phyloP scores from a whole-genome alignment of 129 eudicot species.

The Pittosporum tobira region DNA sequence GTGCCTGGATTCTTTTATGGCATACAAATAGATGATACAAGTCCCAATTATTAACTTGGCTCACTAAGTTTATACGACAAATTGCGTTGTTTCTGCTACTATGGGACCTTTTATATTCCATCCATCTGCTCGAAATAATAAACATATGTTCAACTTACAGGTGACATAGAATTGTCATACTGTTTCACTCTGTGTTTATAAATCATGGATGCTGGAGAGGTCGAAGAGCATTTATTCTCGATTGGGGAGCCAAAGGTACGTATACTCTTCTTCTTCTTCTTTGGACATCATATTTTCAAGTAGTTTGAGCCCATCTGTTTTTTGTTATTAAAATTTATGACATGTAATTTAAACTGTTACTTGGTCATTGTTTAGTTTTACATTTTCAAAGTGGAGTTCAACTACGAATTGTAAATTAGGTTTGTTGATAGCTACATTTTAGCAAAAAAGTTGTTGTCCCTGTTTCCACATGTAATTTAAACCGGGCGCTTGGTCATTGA shows the following conservation, averaged over 20 bases:
- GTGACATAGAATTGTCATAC: constrained; percentile 14
- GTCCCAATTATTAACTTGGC: neutral
- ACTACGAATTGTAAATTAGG: too few species aligned
- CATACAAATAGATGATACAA: neutral
- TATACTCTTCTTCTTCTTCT: neutral
- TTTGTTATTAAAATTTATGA: too few species aligned
- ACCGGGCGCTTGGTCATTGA: neutral
- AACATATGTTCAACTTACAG: constrained; percentile 22
- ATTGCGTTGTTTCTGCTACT: neutral
- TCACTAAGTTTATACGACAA: neutral
- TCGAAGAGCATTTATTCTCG: constrained; percentile 68
- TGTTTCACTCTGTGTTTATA: constrained; percentile 17
- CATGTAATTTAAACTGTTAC: neutral
- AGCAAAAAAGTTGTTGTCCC: too few species aligned
- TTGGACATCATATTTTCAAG: too few species aligned
- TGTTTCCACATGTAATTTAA: neutral
- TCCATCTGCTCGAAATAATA: neutral
- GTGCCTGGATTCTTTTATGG: constrained; percentile 7
- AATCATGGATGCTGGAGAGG: constrained; percentile 66
- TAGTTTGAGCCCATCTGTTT: too few species aligned
- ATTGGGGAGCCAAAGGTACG: constrained; percentile 93
- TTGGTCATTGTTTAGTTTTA: neutral
- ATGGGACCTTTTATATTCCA: neutral
- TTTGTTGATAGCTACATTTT: neutral
- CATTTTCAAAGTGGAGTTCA: neutral